Evolutionary conservation across 2,329 filamentous ascomycete species (phyloP).

Genomic region (Diatrype stigma): DNA sequence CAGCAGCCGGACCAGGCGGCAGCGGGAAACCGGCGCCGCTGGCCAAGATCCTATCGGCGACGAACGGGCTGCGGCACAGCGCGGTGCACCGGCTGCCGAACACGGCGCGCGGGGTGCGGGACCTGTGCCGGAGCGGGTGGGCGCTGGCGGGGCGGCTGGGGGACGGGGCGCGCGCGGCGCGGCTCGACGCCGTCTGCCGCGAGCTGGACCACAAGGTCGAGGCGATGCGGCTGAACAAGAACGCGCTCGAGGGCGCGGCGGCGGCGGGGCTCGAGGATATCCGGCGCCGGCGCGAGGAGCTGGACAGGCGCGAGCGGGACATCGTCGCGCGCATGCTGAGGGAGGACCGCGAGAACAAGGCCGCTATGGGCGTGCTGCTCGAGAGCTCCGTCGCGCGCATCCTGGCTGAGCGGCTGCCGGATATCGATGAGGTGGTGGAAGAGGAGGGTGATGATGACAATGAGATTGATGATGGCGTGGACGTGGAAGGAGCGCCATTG

Average conservation of each 20-base stretch:
- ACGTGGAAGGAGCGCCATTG: no score
- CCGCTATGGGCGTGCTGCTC: slow-evolving; percentile 25
- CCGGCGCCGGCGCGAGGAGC: slow-evolving; percentile 28
- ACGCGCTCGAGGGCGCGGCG: slow-evolving; percentile 24
- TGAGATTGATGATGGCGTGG: no score
- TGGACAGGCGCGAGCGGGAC: slow-evolving; percentile 30
- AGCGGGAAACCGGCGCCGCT: not conserved
- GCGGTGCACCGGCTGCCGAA: slow-evolving; percentile 29
- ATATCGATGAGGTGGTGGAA: no score
- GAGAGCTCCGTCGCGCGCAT: slow-evolving; percentile 21
- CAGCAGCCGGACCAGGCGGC: not conserved
- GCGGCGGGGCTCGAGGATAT: slow-evolving; percentile 27
- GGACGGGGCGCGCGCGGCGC: slow-evolving; percentile 22
- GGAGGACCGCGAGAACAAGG: slow-evolving; percentile 26
- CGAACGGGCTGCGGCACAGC: slow-evolving; percentile 25
- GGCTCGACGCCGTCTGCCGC: slow-evolving; percentile 23
- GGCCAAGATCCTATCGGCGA: slow-evolving; percentile 18
- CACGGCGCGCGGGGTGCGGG: slow-evolving; percentile 21
- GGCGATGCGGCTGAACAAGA: slow-evolving; percentile 31
- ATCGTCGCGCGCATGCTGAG: slow-evolving; percentile 22
- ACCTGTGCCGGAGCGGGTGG: slow-evolving; percentile 24
- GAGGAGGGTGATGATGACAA: no score
- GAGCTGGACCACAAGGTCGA: slow-evolving; percentile 26
- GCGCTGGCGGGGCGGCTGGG: slow-evolving; percentile 23
- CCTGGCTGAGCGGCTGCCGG: no score